Evolutionary conservation across 139 green algal genomes (phyloP).

Genomic region (Coccomyxa sp.): DNA sequence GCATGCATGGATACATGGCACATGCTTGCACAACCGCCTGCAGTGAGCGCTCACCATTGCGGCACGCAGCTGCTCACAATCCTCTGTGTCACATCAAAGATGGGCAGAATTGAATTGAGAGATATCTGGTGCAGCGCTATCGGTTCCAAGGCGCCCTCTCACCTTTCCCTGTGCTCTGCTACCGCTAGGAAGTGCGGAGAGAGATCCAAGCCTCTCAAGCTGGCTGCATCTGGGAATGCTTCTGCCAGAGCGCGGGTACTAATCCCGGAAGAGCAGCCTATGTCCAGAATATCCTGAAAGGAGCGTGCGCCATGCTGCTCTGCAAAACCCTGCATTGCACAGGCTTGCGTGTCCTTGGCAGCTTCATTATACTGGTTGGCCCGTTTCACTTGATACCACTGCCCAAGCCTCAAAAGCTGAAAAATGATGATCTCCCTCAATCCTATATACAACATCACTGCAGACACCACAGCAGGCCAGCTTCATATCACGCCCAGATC

Average conservation of each 20-base stretch:
- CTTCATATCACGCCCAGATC: background rate
- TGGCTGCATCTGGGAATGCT: constrained; percentile 38
- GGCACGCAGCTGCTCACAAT: too few relatives aligned
- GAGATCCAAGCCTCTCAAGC: constrained; percentile 76
- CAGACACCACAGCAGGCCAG: background rate
- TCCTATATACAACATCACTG: background rate
- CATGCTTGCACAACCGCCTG: too few relatives aligned
- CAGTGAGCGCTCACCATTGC: too few relatives aligned
- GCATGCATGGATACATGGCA: too few relatives aligned
- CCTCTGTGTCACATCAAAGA: too few relatives aligned
- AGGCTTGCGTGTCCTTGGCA: background rate
- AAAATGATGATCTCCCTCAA: background rate
- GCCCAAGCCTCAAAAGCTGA: background rate
- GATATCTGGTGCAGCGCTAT: background rate
- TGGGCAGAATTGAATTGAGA: too few relatives aligned
- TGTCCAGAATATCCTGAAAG: constrained; percentile 54
- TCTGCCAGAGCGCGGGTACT: constrained; percentile 62
- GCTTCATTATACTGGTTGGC: background rate
- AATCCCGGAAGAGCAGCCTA: constrained; percentile 82
- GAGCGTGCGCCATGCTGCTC: constrained; percentile 17
- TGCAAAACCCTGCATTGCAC: constrained; percentile 30
- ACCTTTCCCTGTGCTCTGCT: constrained; percentile 62
- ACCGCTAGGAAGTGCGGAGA: constrained; percentile 88
- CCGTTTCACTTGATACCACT: background rate
- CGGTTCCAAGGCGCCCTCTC: background rate